Base-by-base conservation (phyloP, 1,284 basidiomycete genomes). In the Boletus albobrunnescens region DNA sequence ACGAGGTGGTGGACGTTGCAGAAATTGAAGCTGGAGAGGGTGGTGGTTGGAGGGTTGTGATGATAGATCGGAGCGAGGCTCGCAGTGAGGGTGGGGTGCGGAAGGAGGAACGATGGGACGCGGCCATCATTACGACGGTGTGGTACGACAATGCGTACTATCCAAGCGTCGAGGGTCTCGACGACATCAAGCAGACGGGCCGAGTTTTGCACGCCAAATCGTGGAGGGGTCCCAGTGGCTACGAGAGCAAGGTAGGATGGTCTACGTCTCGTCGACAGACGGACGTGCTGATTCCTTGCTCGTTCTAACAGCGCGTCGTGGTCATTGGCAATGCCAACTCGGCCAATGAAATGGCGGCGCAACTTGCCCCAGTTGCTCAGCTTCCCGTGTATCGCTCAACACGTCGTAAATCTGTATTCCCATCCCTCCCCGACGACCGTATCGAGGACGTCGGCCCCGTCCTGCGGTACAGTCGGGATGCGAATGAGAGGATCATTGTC, bases 251-350 rank as follows among this genome's bases (percentile, higher is more conserved):
- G 63, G 76, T 75, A 46, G 10, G 57, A 13, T 17, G 26, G 17
- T 41, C 16, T 8, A 10, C 11, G n/a, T 37, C 27, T 23, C 35
- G 10, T 16, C 11, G 16, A 20, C 13, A 28, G 9, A 17, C 3
- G 16, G 14, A 16, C n/a, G 9, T 24, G 36, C 9, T 51, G 27
- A 36, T 16, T 20, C 23, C 47, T 20, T 13, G 19, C 3, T 20
- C 16, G 11, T 22, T 4, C 16, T n/a, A 14, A 20, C 35, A 78
- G 76, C 68, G 69, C 17, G 63, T 68, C 24, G 60, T 75, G 0
- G 66, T 78, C 12, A 59, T 78, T 4, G 76, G 71, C 10, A 77
- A 75, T 20, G 75, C 71, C 12, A 74, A 76, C 42, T 76, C 74
- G 0, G 65, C 69, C 20, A 77, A 76, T 52, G 75, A 78, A 37